Conservation (phyloP, 108 stramenopile species). For the Nannochloropsis gaditana region DNA sequence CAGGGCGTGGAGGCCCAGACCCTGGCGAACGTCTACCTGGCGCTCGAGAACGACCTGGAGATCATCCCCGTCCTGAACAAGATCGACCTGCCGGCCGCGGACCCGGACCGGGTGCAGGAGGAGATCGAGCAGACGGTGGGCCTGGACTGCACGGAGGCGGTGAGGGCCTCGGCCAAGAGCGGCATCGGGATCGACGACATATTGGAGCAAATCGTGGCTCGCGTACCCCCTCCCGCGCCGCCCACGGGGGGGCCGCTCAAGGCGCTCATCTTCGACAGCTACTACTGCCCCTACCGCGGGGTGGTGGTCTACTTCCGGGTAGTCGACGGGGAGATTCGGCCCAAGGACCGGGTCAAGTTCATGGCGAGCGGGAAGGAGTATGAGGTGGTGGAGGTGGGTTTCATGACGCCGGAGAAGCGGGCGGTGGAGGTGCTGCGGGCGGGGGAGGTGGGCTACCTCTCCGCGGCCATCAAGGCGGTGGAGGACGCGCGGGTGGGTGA, state of each 20-base stretch:
- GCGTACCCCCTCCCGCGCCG: constrained; percentile 71
- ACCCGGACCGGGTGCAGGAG: constrained; percentile 77
- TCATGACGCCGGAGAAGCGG: constrained; percentile 68
- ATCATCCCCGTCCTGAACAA: constrained; percentile 98
- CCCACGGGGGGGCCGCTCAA: constrained; percentile 64
- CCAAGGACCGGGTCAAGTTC: constrained; percentile 29
- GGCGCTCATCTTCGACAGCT: constrained; percentile 89
- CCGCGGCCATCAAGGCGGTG: constrained; percentile 78
- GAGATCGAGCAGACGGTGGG: constrained; percentile 94
- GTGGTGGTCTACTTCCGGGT: constrained; percentile 82
- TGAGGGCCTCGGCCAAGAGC: constrained; percentile 70
- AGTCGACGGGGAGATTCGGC: constrained; percentile 72
- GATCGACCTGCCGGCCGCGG: constrained; percentile 95
- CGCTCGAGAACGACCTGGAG: constrained; percentile 90
- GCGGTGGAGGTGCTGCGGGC: constrained; percentile 60
- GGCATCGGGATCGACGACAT: constrained; percentile 91
- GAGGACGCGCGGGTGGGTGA: constrained; percentile 83
- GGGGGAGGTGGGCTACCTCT: constrained; percentile 90
- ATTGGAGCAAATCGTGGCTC: constrained; percentile 75
- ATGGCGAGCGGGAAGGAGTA: constrained; percentile 55
- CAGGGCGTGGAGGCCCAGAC: constrained; percentile 98
- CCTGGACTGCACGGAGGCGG: constrained; percentile 76
- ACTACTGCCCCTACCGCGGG: constrained; percentile 84
- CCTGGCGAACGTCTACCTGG: constrained; percentile 92
- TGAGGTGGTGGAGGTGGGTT: constrained; percentile 85